Base-by-base conservation (phyloP, 768 basidiomycete species). In the Podaxis mareebaensis region DNA sequence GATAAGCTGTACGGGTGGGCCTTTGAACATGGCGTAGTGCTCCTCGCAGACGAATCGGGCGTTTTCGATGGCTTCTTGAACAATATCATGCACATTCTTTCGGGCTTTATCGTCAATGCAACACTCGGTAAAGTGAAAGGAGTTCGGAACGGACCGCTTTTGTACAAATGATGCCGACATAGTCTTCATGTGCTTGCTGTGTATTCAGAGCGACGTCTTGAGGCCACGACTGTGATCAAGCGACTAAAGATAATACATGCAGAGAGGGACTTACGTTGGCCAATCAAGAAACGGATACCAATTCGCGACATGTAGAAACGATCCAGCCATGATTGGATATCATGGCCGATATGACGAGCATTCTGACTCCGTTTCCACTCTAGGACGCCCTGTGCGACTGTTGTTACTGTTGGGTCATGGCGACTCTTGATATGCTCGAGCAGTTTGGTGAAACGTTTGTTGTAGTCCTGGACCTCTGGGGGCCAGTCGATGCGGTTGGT, bases 41-140 rank as follows among this genome's bases (percentile, higher is more conserved):
- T 98, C 96, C 77, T 97, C 96, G 78, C 96, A 97, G 26, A 92
- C 91, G 71, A 89, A 92, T 17, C 91, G 87, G 5, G 97, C 95
- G 74, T 99, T 99, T 75, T 99, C 96, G 68, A 99, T 98, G 0
- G 96, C 93, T 80, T 99, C 97, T 71, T 93, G 91, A n/a, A 96
- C 90, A 66, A 98, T 97, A 71, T 99, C 95, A 69, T 95, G 95
- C 0, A 99, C 89, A 74, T 95, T 98, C 86, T 92, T 69, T 39
- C 56, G 40, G 66, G 12, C 0, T 20, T 12, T 8, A 24, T 42
- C 54, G 59, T 30, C 44, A 66, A 54, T 60, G 1, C 44, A n/a
- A 20, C 7, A 20, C 15, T 40, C 17, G 46, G 26, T 11, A 26
- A 44, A 26, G 60, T 24, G 44, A 15, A n/a, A 20, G 60, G 28